Evolutionary conservation across 108 stramenopile genomes (phyloP).

Genomic region (Fragilaria crotonensis): DNA sequence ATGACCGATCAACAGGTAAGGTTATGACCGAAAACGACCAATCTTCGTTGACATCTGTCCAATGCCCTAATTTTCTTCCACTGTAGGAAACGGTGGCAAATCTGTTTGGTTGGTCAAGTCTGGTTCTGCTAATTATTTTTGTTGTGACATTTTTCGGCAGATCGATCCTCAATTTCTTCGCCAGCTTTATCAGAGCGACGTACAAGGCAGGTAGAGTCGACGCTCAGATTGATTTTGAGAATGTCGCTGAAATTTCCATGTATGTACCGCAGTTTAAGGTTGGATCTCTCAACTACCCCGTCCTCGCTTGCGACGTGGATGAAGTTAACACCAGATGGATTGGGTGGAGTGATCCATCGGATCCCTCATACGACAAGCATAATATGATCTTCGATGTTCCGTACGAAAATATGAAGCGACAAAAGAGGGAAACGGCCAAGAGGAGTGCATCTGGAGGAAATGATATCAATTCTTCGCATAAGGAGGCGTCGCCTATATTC

Average conservation of each 20-base stretch:
- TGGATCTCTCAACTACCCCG: constrained; percentile 50
- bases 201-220: constrained; percentile 43
- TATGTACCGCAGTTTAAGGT: constrained; percentile 60
- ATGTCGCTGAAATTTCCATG: constrained; percentile 40
- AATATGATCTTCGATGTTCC: constrained; percentile 74
- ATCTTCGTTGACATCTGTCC: no score
- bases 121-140: constrained; percentile 31
- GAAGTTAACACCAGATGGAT: constrained; percentile 53
- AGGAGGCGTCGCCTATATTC: constrained; percentile 32
- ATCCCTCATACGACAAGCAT: constrained; percentile 43
- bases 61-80: no score
- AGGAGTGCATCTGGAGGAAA: constrained; percentile 5
- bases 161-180: constrained; percentile 10
- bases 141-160: constrained; percentile 32
- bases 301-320: constrained; percentile 60
- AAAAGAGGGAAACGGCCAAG: not conserved
- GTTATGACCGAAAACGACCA: no score
- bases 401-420: constrained; percentile 23
- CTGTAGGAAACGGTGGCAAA: constrained; percentile 25
- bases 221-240: constrained; percentile 65
- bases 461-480: not conserved
- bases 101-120: constrained; percentile 42
- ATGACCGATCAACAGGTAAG: constrained; percentile 48
- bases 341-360: constrained; percentile 51
- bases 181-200: constrained; percentile 30